Percentiles rank a stretch among this genome's conserved stretches.
Evolutionary conservation across 305 asterid species (phyloP).

Genomic region (Solanum aculeatissimum): DNA sequence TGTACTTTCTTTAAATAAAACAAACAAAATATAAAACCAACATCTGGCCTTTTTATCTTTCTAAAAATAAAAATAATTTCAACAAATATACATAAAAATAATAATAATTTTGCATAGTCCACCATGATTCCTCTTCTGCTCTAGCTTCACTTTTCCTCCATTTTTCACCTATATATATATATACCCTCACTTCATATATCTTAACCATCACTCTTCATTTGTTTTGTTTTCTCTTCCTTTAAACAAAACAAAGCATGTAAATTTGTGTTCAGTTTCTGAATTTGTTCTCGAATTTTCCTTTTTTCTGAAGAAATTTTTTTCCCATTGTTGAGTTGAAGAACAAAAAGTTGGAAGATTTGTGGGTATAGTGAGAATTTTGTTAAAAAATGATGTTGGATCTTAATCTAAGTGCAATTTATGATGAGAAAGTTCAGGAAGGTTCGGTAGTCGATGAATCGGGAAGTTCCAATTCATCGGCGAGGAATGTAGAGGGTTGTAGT

Average conservation of each 20-base stretch:
- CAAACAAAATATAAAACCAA: neutral
- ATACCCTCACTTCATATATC: neutral
- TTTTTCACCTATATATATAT: neutral
- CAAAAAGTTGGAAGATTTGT: neutral
- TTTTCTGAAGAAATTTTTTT: neutral
- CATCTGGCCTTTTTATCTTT: neutral
- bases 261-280: neutral
- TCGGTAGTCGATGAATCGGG: slow-evolving; percentile 12
- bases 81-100: neutral
- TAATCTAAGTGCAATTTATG: slow-evolving; percentile 28
- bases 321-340: neutral
- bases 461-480: slow-evolving; percentile 41
- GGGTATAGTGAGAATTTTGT: neutral
- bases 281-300: neutral
- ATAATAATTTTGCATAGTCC: neutral
- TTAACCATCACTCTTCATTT: neutral
- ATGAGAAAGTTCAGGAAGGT: slow-evolving; percentile 3
- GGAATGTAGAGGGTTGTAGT: slow-evolving; percentile 30
- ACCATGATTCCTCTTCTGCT: neutral
- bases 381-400: slow-evolving; percentile 49
- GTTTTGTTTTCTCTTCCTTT: neutral
- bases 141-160: neutral
- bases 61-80: neutral
- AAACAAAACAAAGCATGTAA: neutral
- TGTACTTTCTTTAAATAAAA: neutral